Percentiles rank a stretch among this genome's conserved stretches.
These are phyloP conservation scores for Aspergillus japonicus DNA, from an alignment of 2,329 filamentous ascomycete species.

Conservation along the genomic window DNA sequence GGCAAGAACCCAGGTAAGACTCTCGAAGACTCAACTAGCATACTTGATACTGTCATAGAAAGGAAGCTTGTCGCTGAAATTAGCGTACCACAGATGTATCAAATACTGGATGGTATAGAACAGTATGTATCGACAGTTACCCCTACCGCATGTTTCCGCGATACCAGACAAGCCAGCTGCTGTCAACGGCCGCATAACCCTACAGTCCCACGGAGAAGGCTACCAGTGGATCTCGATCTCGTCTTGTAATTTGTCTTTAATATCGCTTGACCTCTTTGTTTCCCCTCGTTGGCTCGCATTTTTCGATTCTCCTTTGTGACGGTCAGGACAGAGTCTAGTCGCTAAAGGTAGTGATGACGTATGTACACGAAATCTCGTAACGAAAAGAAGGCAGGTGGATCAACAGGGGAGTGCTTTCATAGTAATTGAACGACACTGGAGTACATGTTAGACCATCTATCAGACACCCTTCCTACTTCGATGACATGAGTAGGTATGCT, in stretches of 20 bases:
- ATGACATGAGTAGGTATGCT: background rate
- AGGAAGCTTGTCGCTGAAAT: background rate
- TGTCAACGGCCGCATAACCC: background rate
- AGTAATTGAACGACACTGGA: too few relatives aligned
- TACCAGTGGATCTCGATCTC: background rate
- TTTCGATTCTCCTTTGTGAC: background rate
- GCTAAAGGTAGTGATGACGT: background rate
- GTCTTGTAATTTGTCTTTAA: background rate
- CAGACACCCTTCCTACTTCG: background rate
- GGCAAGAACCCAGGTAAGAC: background rate
- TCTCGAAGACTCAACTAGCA: background rate
- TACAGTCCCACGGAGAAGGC: background rate
- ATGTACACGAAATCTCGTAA: background rate
- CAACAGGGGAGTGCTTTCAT: too few relatives aligned
- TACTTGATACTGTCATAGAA: background rate
- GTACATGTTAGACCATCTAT: too few relatives aligned
- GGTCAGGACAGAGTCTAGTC: background rate
- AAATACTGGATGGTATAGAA: too few relatives aligned
- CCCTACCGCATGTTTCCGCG: background rate
- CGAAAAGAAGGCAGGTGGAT: background rate
- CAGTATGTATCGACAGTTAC: background rate
- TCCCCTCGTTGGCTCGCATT: background rate
- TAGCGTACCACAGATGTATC: background rate
- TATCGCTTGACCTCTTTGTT: background rate
- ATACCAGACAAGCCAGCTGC: background rate